phyloP scores from a whole-genome alignment of 352 stramenopile species.

The Phytophthora macrochlamydospora region DNA sequence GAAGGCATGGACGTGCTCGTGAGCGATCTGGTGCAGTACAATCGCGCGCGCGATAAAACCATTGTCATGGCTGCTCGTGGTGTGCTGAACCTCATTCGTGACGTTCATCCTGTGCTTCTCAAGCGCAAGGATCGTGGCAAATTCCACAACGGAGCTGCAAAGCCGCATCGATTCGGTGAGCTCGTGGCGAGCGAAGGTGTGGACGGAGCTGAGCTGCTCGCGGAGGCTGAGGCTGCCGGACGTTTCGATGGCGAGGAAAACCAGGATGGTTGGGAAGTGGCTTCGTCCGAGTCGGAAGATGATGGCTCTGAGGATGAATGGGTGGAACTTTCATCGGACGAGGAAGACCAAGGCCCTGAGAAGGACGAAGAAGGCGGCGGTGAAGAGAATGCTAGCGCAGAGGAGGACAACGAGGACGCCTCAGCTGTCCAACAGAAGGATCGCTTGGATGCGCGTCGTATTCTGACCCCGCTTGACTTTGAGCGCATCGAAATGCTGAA shows the following conservation, averaged over 20 bases:
- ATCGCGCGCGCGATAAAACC: slow-evolving; percentile 95
- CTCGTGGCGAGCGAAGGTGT: slow-evolving; percentile 92
- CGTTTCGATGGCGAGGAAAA: slow-evolving; percentile 87
- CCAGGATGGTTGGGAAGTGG: slow-evolving; percentile 84
- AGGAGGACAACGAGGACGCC: slow-evolving; percentile 53
- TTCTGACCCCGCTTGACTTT: slow-evolving; percentile 90
- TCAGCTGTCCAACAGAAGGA: slow-evolving; percentile 61
- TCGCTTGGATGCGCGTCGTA: slow-evolving; percentile 85
- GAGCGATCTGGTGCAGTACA: slow-evolving; percentile 96
- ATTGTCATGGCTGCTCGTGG: slow-evolving; percentile 96
- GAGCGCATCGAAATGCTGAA: slow-evolving; percentile 91
- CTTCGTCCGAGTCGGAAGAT: slow-evolving; percentile 66
- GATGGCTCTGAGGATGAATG: slow-evolving; percentile 74
- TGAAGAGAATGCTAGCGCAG: slow-evolving; percentile 42
- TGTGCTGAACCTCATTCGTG: slow-evolving; percentile 97
- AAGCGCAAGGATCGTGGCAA: slow-evolving; percentile 97
- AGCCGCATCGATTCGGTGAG: slow-evolving; percentile 92
- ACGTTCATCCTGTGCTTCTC: slow-evolving; percentile 95
- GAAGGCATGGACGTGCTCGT: slow-evolving; percentile 91
- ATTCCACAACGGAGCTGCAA: slow-evolving; percentile 80
- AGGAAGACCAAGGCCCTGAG: slow-evolving; percentile 53
- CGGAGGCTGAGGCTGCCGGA: slow-evolving; percentile 71
- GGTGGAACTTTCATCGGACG: slow-evolving; percentile 70
- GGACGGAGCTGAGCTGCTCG: slow-evolving; percentile 95
- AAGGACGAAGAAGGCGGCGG: slow-evolving; percentile 51